phyloP scores from a whole-genome alignment of 371 early-diverging fungal species.

The Blakeslea trispora region DNA sequence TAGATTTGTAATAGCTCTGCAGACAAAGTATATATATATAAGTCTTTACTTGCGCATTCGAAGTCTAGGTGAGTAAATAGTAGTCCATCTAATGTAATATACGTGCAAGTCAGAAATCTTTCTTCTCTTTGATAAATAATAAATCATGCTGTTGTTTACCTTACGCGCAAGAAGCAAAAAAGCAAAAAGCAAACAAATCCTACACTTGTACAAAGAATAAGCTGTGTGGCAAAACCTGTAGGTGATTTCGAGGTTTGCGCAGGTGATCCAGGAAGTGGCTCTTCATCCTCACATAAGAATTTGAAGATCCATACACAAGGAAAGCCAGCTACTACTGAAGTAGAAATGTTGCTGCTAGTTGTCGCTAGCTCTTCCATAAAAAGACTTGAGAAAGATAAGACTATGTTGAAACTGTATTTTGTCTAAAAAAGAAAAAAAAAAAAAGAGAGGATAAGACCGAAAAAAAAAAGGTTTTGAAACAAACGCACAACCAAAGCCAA shows the following conservation, averaged over 20 bases:
- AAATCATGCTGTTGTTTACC: too few relatives aligned
- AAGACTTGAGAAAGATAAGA: not conserved
- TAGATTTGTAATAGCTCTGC: too few relatives aligned
- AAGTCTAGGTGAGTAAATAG: slow-evolving; percentile 65
- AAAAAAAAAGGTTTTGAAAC: not conserved
- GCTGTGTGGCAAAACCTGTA: slow-evolving; percentile 47
- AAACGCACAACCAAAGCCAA: too few relatives aligned
- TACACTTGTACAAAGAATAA: slow-evolving; percentile 45
- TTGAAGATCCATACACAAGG: slow-evolving; percentile 27
- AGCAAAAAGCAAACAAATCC: slow-evolving; percentile 45
- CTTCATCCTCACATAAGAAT: slow-evolving; percentile 32
- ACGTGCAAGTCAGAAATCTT: not conserved
- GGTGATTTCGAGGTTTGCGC: slow-evolving; percentile 43
- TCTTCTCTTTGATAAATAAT: slow-evolving; percentile 7
- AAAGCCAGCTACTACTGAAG: slow-evolving; percentile 11
- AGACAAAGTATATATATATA: slow-evolving; percentile 1
- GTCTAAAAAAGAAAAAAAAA: not conserved
- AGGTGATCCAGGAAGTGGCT: slow-evolving; percentile 49
- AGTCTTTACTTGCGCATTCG: slow-evolving; percentile 56
- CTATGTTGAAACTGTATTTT: too few relatives aligned
- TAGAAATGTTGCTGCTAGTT: slow-evolving; percentile 3
- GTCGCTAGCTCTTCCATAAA: not conserved
- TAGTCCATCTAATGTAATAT: slow-evolving; percentile 46
- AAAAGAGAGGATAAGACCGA: too few relatives aligned
- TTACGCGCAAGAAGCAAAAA: slow-evolving; percentile 46